These are phyloP conservation scores for Alternaria arbusti DNA, from an alignment of 2,329 filamentous ascomycete genomes.

Conservation along the genomic window DNA sequence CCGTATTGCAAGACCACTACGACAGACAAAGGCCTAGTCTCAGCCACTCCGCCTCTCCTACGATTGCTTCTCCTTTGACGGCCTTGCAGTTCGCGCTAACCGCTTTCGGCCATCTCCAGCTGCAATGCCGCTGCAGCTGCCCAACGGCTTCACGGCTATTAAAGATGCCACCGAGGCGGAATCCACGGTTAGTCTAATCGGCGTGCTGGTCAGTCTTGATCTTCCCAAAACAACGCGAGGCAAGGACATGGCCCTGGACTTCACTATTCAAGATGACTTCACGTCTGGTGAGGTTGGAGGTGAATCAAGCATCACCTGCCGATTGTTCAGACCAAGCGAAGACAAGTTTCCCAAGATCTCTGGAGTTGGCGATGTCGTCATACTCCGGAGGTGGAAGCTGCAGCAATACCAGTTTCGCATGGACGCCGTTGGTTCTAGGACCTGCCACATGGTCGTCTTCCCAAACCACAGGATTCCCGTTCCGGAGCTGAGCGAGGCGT, in stretches of 20 bases:
- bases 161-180: constrained; percentile 44
- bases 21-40: not conserved
- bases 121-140: constrained; percentile 25
- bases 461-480: constrained; percentile 24
- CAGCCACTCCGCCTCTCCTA: not conserved
- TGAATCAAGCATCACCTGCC: constrained; percentile 26
- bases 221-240: constrained; percentile 58
- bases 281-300: constrained; percentile 14
- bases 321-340: constrained; percentile 30
- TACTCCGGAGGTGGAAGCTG: constrained; percentile 56
- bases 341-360: constrained; percentile 53
- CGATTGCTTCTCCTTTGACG: constrained; percentile 3
- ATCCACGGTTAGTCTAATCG: constrained; percentile 65
- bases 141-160: constrained; percentile 54
- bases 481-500: constrained; percentile 25
- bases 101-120: constrained; percentile 14
- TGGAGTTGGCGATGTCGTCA: constrained; percentile 69
- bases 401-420: constrained; percentile 23
- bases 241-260: constrained; percentile 55
- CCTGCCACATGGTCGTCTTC: constrained; percentile 21
- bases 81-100: constrained; percentile 15
- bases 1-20: not conserved
- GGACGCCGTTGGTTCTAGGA: constrained; percentile 11
- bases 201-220: constrained; percentile 72
- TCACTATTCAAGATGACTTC: constrained; percentile 51